Conservation (phyloP, 371 early-diverging fungal species). For the Amoeboaphelidium protococcarum region DNA sequence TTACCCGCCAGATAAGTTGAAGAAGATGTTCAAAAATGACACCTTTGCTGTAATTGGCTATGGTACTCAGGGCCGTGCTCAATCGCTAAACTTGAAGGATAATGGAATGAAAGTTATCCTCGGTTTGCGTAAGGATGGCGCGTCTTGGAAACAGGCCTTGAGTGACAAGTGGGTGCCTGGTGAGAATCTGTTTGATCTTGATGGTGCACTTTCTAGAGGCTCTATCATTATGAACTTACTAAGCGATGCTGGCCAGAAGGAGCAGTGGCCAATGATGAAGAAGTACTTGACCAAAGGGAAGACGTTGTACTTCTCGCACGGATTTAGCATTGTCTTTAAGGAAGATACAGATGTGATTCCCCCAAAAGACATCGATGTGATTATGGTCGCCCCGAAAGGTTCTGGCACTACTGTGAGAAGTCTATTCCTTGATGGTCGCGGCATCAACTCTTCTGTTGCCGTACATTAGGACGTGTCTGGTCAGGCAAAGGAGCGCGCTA, state of each 20-base stretch:
- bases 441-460: conserved; percentile 90
- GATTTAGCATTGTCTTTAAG: conserved; percentile 79
- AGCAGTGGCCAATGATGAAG: conserved; percentile 67
- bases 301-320: conserved; percentile 93
- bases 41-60: conserved; percentile 88
- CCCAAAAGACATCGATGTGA: conserved; percentile 76
- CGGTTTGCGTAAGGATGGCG: conserved; percentile 71
- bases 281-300: conserved; percentile 78
- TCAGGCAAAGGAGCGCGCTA: conserved; percentile 19
- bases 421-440: conserved; percentile 83
- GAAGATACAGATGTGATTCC: conserved; percentile 72
- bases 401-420: conserved; percentile 87
- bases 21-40: conserved; percentile 70
- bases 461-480: conserved; percentile 31
- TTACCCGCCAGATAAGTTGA: conserved; percentile 68
- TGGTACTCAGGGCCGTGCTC: conserved; percentile 90
- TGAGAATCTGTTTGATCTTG: conserved; percentile 75
- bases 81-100: conserved; percentile 84
- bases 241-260: conserved; percentile 85
- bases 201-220: conserved; percentile 70
- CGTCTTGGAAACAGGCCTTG: conserved; percentile 71
- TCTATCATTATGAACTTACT: conserved; percentile 81
- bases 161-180: conserved; percentile 90
- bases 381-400: conserved; percentile 87
- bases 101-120: conserved; percentile 85